Evolutionary conservation across 1,284 basidiomycete genomes (phyloP).

Genomic region (Sporisorium sorghi): DNA sequence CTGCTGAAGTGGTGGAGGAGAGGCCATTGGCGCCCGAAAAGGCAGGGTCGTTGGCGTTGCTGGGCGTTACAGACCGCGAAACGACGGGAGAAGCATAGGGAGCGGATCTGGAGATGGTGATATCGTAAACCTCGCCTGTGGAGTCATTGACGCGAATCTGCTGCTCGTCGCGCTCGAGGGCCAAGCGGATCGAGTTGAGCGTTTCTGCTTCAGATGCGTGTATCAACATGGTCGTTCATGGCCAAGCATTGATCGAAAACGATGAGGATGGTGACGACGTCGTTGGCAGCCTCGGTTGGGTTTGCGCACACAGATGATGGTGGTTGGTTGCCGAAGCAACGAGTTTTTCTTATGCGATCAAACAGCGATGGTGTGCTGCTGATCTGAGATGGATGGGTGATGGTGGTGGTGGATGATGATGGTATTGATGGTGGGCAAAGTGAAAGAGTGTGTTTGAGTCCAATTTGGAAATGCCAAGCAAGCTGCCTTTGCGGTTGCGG

Average conservation of each 20-base stretch:
- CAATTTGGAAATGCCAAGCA: too few species aligned
- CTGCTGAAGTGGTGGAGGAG: slow-evolving; percentile 26
- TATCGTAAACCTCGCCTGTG: slow-evolving; percentile 62
- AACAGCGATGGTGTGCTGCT: too few species aligned
- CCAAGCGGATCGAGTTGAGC: slow-evolving; percentile 57
- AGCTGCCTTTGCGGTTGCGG: too few species aligned
- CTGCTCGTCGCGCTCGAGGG: slow-evolving; percentile 61
- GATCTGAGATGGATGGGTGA: too few species aligned
- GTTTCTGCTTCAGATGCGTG: slow-evolving; percentile 56
- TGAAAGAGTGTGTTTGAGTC: too few species aligned
- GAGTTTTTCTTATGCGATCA: too few species aligned
- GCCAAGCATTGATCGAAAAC: slow-evolving; percentile 2
- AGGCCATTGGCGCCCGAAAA: slow-evolving; percentile 20
- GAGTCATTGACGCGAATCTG: slow-evolving; percentile 62
- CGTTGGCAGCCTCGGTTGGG: background rate
- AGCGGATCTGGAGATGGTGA: slow-evolving; percentile 60
- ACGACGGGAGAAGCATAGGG: slow-evolving; percentile 64
- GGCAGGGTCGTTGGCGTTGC: slow-evolving; percentile 36
- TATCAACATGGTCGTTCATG: slow-evolving; percentile 48
- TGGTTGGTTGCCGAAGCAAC: too few species aligned
- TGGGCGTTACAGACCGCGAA: slow-evolving; percentile 47
- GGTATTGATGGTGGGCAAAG: too few species aligned
- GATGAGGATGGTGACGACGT: background rate
- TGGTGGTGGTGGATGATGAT: too few species aligned
- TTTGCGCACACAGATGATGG: too few species aligned